Evolutionary conservation across 805 yeast species (phyloP).

Genomic region (Starmerella sirachaensis): DNA sequence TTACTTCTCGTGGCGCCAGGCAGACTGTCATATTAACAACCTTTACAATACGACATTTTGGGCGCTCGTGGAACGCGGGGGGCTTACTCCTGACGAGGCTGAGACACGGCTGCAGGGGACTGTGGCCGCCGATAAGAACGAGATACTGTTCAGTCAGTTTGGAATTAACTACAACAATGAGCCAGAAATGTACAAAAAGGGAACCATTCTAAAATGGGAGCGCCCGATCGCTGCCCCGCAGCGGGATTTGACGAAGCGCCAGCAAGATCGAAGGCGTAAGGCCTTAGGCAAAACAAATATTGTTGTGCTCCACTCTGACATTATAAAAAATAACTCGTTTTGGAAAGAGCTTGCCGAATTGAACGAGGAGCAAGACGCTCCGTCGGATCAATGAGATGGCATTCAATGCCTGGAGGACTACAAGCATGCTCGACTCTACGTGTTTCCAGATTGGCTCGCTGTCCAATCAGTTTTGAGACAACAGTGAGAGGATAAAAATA

Average conservation of each 20-base stretch:
- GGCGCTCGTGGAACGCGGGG: slow-evolving; percentile 63
- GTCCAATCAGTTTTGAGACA: too few relatives aligned
- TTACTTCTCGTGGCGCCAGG: slow-evolving; percentile 90
- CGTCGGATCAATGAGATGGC: background rate
- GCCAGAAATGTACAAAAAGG: slow-evolving; percentile 78
- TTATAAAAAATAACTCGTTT: slow-evolving; percentile 46
- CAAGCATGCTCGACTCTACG: background rate
- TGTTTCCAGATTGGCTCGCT: too few relatives aligned
- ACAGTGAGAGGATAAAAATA: too few relatives aligned
- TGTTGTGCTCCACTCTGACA: slow-evolving; percentile 41
- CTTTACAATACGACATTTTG: slow-evolving; percentile 88
- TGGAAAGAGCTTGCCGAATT: slow-evolving; percentile 34
- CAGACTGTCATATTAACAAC: slow-evolving; percentile 88
- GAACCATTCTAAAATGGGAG: slow-evolving; percentile 52
- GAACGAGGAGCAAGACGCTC: slow-evolving; percentile 6
- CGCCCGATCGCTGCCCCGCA: slow-evolving; percentile 16
- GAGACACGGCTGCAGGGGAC: slow-evolving; percentile 67
- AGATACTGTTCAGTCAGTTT: slow-evolving; percentile 63
- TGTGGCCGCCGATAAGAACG: slow-evolving; percentile 73
- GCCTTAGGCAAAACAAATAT: slow-evolving; percentile 39
- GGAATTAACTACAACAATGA: slow-evolving; percentile 85
- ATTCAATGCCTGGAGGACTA: background rate
- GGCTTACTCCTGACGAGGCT: slow-evolving; percentile 64
- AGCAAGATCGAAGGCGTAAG: slow-evolving; percentile 40
- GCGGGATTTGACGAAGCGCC: slow-evolving; percentile 32